phyloP scores from a whole-genome alignment of 2,329 filamentous ascomycete genomes.

The Verticillium klebahnii region DNA sequence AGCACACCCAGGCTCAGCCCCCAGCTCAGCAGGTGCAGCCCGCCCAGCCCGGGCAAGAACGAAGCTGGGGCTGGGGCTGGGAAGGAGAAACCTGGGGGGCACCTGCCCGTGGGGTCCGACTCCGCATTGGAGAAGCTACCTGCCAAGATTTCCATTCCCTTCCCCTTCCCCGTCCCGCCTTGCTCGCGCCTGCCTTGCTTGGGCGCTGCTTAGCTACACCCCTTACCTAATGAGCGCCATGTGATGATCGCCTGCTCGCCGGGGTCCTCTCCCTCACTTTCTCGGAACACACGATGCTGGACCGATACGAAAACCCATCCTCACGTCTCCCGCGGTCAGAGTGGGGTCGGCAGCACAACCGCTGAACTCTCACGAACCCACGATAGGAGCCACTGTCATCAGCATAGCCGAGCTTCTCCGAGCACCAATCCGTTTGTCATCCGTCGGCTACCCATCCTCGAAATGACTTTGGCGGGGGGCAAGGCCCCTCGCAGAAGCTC shows the following conservation, averaged over 20 bases:
- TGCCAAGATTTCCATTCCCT: slow-evolving; percentile 4
- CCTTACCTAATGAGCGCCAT: background rate
- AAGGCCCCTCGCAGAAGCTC: background rate
- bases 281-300: background rate
- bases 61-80: slow-evolving; percentile 17
- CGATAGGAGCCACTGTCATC: background rate
- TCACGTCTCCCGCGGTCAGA: background rate
- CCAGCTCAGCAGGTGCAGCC: background rate
- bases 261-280: background rate
- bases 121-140: slow-evolving; percentile 34
- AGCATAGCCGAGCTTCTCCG: background rate
- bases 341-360: background rate
- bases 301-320: background rate
- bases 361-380: background rate
- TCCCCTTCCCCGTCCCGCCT: background rate
- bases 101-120: slow-evolving; percentile 20
- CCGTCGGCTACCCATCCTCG: background rate
- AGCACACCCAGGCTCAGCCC: no score
- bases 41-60: slow-evolving; percentile 10
- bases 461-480: background rate
- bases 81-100: slow-evolving; percentile 11
- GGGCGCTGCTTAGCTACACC: background rate
- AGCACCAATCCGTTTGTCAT: background rate
- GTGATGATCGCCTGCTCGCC: background rate
- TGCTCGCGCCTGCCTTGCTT: background rate